Evolutionary conservation across 202 grass and related monocot species (phyloP).

Genomic region (Musa balbisiana): DNA sequence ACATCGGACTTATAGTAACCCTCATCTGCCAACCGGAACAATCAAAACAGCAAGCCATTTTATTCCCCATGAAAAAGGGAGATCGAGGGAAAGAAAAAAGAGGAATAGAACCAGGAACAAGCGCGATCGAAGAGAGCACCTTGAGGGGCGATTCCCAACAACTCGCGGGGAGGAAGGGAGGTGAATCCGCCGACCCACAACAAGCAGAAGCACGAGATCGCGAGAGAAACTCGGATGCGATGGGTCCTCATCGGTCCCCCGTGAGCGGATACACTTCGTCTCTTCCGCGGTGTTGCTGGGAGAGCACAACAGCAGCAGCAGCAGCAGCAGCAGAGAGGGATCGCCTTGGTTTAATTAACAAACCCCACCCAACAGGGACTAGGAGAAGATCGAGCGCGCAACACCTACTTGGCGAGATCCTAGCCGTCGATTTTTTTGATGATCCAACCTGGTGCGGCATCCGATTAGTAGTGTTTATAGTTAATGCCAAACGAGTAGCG

Average conservation of each 20-base stretch:
- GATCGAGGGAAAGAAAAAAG: neutral
- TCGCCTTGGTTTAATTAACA: neutral
- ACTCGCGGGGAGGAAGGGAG: slow-evolving; percentile 39
- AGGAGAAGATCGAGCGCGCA: too few species aligned
- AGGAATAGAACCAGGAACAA: neutral
- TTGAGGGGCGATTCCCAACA: slow-evolving; percentile 77
- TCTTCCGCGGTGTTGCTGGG: neutral
- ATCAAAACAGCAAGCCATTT: slow-evolving; percentile 14
- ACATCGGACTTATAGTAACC: slow-evolving; percentile 61
- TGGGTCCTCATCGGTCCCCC: slow-evolving; percentile 26
- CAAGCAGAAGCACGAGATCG: slow-evolving; percentile 36
- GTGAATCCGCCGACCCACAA: slow-evolving; percentile 30
- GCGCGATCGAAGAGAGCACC: slow-evolving; percentile 34
- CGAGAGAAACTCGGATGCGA: slow-evolving; percentile 16
- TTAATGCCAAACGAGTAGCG: too few species aligned
- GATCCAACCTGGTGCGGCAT: too few species aligned
- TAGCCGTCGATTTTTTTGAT: too few species aligned
- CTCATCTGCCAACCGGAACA: slow-evolving; percentile 47
- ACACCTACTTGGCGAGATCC: too few species aligned
- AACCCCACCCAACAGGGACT: too few species aligned
- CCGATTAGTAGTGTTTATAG: too few species aligned
- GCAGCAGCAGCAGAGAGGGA: neutral
- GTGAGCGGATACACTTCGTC: neutral
- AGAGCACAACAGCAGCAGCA: too few species aligned
- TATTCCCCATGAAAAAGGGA: neutral